Evolutionary conservation across 2,329 filamentous ascomycete genomes (phyloP).

Genomic region (Fusarium pilosicola): DNA sequence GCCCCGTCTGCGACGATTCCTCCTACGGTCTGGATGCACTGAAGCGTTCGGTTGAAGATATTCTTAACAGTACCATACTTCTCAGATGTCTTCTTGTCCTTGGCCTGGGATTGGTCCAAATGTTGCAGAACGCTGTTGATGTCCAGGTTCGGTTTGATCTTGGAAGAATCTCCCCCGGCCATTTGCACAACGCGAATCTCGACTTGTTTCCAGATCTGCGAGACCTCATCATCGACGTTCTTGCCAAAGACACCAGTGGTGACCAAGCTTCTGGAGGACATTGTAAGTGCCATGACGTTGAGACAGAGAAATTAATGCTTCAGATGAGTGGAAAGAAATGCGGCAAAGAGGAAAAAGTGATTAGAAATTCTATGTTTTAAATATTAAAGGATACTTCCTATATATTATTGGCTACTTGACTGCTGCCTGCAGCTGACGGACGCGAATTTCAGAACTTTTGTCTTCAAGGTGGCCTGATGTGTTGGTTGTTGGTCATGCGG

Average conservation of each 20-base stretch:
- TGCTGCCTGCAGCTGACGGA: neutral
- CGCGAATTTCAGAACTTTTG: neutral
- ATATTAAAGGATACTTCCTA: rapidly evolving
- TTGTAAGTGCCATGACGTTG: neutral
- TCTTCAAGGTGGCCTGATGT: neutral
- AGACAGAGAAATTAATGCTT: neutral
- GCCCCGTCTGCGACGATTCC: neutral
- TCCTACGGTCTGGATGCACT: neutral
- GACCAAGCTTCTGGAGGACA: rapidly evolving
- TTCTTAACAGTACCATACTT: neutral
- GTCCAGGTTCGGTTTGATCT: neutral
- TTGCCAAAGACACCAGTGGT: neutral
- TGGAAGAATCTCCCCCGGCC: neutral
- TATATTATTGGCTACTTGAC: rapidly evolving
- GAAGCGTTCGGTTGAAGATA: neutral
- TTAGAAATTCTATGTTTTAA: rapidly evolving
- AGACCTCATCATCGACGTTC: neutral
- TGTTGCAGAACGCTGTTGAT: neutral
- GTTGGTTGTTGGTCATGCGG: neutral
- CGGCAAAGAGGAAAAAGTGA: neutral
- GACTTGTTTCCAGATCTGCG: neutral
- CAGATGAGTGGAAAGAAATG: neutral
- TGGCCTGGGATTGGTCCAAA: neutral
- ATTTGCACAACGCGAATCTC: neutral
- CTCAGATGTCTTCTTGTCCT: neutral